Conservation (phyloP, 768 basidiomycete species). For the Leccinum incarnatum region DNA sequence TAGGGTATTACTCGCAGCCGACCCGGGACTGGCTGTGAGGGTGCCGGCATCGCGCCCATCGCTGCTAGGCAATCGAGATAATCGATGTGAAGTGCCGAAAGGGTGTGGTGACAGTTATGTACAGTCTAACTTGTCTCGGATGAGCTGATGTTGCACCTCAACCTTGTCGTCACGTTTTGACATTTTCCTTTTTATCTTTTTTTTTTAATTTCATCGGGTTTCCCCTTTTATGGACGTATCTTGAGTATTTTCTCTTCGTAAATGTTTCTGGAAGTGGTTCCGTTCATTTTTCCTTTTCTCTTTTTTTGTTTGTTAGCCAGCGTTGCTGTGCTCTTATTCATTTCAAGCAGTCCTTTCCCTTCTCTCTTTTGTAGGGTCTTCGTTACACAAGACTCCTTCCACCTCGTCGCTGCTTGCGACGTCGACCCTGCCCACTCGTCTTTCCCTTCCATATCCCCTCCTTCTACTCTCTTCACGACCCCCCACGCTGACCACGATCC, state of each 20-base stretch:
- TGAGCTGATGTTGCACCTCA: slow-evolving; percentile 22
- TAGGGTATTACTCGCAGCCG: neutral
- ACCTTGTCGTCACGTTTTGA: slow-evolving; percentile 22
- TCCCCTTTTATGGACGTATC: slow-evolving; percentile 21
- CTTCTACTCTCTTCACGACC: slow-evolving; percentile 29
- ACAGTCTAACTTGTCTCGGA: slow-evolving; percentile 25
- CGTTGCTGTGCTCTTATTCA: slow-evolving; percentile 34
- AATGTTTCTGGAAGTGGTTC: slow-evolving; percentile 4
- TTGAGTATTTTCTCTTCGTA: neutral
- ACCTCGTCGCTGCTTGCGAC: slow-evolving; percentile 24
- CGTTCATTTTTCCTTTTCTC: slow-evolving; percentile 5
- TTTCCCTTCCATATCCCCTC: slow-evolving; percentile 22
- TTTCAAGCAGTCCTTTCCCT: slow-evolving; percentile 19
- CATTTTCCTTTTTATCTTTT: slow-evolving; percentile 12
- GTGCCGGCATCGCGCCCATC: slow-evolving; percentile 19
- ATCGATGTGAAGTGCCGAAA: slow-evolving; percentile 15
- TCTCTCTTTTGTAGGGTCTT: slow-evolving; percentile 27
- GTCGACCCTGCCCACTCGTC: slow-evolving; percentile 16
- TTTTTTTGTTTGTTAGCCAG: slow-evolving; percentile 18
- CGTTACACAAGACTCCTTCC: slow-evolving; percentile 22
- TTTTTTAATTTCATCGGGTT: slow-evolving; percentile 3
- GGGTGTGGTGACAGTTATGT: slow-evolving; percentile 11
- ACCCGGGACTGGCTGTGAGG: slow-evolving; percentile 10
- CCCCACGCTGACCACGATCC: slow-evolving; percentile 41
- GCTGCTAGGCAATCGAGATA: neutral